phyloP scores from a whole-genome alignment of 345 rosid genomes.

The Bruguiera parviflora region DNA sequence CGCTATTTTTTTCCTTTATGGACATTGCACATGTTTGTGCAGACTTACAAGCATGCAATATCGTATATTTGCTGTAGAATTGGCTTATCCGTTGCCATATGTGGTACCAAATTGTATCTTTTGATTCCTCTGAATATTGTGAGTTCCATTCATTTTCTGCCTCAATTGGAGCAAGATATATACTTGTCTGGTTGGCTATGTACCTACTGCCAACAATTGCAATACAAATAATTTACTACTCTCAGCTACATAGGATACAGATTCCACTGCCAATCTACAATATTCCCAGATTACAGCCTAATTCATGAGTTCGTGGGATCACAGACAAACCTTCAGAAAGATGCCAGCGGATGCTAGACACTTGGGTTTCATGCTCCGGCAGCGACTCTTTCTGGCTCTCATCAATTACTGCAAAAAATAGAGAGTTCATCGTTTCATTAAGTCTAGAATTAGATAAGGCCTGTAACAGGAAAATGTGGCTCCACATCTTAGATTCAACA shows the following conservation, averaged over 20 bases:
- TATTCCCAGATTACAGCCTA: background rate
- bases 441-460: conserved; percentile 18
- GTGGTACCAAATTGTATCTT: background rate
- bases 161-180: background rate
- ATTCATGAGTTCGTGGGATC: background rate
- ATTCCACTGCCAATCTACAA: background rate
- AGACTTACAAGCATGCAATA: too few species aligned
- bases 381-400: conserved; percentile 67
- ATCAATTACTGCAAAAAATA: conserved; percentile 66
- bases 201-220: background rate
- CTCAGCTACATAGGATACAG: background rate
- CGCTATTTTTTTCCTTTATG: too few species aligned
- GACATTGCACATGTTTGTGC: too few species aligned
- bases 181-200: background rate
- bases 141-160: background rate
- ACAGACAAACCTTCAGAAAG: conserved; percentile 60
- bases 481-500: conserved; percentile 3
- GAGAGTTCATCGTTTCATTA: conserved; percentile 23
- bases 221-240: background rate
- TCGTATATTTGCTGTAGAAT: too few species aligned
- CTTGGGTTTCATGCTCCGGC: conserved; percentile 75
- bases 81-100: too few species aligned
- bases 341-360: conserved; percentile 89
- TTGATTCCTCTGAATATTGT: background rate
- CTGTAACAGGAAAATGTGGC: conserved; percentile 7